Percentiles rank a stretch among this genome's conserved stretches.
phyloP scores from a whole-genome alignment of 768 basidiomycete species.

The Leccinum pellstonianum region DNA sequence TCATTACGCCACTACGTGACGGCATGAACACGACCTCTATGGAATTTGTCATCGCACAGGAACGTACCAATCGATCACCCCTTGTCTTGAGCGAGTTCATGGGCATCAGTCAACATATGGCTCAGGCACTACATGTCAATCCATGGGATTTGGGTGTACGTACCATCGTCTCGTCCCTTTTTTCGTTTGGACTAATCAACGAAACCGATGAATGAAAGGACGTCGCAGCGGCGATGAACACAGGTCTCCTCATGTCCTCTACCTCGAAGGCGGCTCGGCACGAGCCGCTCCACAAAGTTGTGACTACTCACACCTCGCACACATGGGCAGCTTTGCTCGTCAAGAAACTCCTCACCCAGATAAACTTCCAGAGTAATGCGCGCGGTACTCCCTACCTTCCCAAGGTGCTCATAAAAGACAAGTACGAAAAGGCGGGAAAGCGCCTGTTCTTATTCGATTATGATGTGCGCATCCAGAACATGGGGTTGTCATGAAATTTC shows the following conservation, averaged over 20 bases:
- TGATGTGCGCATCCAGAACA: conserved; percentile 56
- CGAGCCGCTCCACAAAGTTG: conserved; percentile 71
- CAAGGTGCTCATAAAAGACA: conserved; percentile 50
- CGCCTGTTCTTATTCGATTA: conserved; percentile 94
- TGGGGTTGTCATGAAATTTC: background rate
- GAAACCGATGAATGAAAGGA: conserved; percentile 44
- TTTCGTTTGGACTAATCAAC: background rate
- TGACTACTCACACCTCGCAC: conserved; percentile 91
- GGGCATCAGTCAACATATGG: conserved; percentile 94
- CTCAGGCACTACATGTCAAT: conserved; percentile 86
- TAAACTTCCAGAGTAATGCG: conserved; percentile 75
- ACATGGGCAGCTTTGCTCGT: conserved; percentile 91
- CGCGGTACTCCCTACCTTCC: conserved; percentile 85
- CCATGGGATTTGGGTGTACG: conserved; percentile 91
- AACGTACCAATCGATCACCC: conserved; percentile 77
- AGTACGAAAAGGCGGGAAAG: conserved; percentile 73
- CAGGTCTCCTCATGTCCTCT: conserved; percentile 78
- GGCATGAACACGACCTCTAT: conserved; percentile 99
- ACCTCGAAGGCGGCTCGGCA: conserved; percentile 77
- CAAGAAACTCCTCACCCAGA: conserved; percentile 82
- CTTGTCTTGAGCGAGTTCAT: conserved; percentile 96
- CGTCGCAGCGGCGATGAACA: conserved; percentile 87
- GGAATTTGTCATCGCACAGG: conserved; percentile 97
- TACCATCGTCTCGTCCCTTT: conserved; percentile 9
- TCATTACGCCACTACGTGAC: conserved; percentile 93